phyloP scores from a whole-genome alignment of 805 yeast species.

The Sugiyamaella americana region DNA sequence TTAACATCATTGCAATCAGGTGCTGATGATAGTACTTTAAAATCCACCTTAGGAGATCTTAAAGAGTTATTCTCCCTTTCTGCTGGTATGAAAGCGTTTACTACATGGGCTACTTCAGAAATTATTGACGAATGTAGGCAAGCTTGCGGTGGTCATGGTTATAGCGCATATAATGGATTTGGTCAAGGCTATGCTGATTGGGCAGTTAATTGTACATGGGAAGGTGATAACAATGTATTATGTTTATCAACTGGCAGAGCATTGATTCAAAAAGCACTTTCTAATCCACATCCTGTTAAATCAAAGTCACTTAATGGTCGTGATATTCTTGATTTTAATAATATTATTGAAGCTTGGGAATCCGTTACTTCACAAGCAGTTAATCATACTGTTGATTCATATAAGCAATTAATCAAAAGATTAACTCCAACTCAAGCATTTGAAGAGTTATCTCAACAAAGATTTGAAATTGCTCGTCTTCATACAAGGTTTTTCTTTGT shows the following conservation, averaged over 20 bases:
- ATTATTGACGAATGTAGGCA: constrained; percentile 87
- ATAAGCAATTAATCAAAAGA: constrained; percentile 15
- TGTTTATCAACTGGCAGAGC: constrained; percentile 82
- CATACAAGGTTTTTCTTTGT: constrained; percentile 36
- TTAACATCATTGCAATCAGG: constrained; percentile 42
- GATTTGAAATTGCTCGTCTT: constrained; percentile 37
- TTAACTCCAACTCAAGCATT: constrained; percentile 31
- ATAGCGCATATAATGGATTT: constrained; percentile 86
- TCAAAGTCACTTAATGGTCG: constrained; percentile 18
- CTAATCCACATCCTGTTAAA: neutral
- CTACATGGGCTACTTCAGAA: constrained; percentile 78
- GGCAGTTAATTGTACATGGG: constrained; percentile 99
- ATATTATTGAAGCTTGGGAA: constrained; percentile 34
- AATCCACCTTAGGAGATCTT: constrained; percentile 35
- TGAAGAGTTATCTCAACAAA: constrained; percentile 36
- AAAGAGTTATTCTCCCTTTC: constrained; percentile 78
- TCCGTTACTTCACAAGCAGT: constrained; percentile 31
- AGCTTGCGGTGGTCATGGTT: constrained; percentile 95
- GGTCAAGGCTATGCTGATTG: constrained; percentile 86
- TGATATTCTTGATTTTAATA: constrained; percentile 24
- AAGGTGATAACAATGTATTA: constrained; percentile 88
- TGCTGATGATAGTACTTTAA: constrained; percentile 33
- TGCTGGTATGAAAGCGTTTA: constrained; percentile 82
- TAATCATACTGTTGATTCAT: constrained; percentile 31
- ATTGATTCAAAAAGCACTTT: constrained; percentile 32